Conservation (phyloP, 2,329 filamentous ascomycete genomes). For the Colletotrichum viniferum region DNA sequence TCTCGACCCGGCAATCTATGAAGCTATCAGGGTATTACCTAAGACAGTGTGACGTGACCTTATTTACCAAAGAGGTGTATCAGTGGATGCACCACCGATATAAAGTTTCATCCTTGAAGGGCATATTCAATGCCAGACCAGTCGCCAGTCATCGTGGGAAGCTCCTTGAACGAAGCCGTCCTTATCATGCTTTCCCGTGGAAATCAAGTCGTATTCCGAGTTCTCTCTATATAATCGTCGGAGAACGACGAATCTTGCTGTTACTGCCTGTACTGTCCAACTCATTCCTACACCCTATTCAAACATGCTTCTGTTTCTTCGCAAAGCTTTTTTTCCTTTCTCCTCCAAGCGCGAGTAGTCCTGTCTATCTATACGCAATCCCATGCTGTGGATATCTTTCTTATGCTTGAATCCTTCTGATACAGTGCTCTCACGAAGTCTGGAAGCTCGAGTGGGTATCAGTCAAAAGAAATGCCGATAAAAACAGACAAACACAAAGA, state of each 20-base stretch:
- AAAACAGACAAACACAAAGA: not conserved
- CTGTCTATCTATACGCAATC: not conserved
- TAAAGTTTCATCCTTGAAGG: not conserved
- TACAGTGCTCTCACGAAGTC: not conserved
- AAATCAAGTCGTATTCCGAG: not conserved
- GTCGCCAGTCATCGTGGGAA: not conserved
- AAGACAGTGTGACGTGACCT: not conserved
- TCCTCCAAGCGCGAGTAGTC: not conserved
- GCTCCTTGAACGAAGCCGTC: not conserved
- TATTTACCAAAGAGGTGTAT: not conserved
- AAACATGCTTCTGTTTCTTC: not conserved
- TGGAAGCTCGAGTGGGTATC: not conserved
- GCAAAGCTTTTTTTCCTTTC: not conserved
- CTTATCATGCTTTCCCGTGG: not conserved
- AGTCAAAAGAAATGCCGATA: not conserved
- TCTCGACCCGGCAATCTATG: not conserved
- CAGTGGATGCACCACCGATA: not conserved
- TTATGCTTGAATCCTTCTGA: not conserved
- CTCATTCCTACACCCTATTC: not conserved
- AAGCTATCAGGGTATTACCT: not conserved
- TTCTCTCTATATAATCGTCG: not conserved
- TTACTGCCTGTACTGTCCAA: not conserved
- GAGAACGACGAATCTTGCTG: not conserved
- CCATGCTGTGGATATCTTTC: not conserved
- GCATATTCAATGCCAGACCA: not conserved